Evolutionary conservation across 2,329 filamentous ascomycete species (phyloP).

Genomic region (Fusarium mangiferae): DNA sequence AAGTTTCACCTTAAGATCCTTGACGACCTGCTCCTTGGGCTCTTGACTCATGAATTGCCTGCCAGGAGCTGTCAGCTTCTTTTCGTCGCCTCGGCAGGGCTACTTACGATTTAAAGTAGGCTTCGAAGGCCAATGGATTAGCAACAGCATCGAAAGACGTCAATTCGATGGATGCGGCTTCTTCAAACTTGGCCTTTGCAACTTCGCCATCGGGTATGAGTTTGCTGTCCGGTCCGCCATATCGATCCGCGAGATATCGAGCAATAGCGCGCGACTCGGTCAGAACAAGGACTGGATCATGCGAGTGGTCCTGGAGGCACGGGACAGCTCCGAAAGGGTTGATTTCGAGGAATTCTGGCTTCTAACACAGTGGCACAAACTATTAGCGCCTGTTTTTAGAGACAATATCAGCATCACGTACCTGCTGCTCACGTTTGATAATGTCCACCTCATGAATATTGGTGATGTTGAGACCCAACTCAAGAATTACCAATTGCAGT

Average conservation of each 20-base stretch:
- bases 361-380: not conserved
- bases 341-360: not conserved
- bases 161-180: not conserved
- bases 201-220: not conserved
- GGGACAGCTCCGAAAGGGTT: not conserved
- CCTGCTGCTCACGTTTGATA: not conserved
- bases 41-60: not conserved
- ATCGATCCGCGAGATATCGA: not conserved
- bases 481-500: not conserved
- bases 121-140: not conserved
- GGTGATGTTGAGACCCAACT: not conserved
- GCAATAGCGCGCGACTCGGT: not conserved
- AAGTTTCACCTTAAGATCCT: not conserved
- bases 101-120: not conserved
- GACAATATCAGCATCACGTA: too few relatives aligned
- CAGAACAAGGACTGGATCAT: not conserved
- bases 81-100: not conserved
- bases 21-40: not conserved
- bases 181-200: not conserved
- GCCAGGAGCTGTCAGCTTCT: not conserved
- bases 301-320: not conserved
- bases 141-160: not conserved
- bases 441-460: not conserved
- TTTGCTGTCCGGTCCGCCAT: not conserved
- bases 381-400: not conserved